Evolutionary conservation across 805 yeast species (phyloP), one percentile per base, ranked within the genome.

Genomic region (Myxozyma lipomycoides): DNA sequence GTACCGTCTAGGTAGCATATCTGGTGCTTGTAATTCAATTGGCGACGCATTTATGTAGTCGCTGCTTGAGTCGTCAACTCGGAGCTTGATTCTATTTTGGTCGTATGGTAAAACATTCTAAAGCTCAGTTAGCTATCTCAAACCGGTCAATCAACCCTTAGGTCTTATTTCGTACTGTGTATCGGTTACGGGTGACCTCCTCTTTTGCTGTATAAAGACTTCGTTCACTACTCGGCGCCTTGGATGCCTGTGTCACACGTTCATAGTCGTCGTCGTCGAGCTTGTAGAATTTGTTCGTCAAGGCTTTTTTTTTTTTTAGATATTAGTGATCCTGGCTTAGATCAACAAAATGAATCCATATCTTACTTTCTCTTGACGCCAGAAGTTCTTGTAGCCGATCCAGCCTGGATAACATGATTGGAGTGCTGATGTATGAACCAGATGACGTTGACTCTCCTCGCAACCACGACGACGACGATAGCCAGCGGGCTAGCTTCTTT

Each of bases 1-100:
- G 49, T 64, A 72, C 9, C 49, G 43, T 23, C 61, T 61, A 18
- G 60, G 63, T 59, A 18, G 35, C 26, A 28, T 5, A 22, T 52
- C 51, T 10, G 57, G 59, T 5, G 65, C 59, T 62, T 73, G 60
- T 66, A 73, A 60, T 62, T 74, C 62, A 59, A 86, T 67, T 68
- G 86, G 84, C 22, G 90, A 86, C 0, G 98, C 98, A 68, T 90
- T 90, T 61, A 90, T 87, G 66, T 90, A 90, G 64, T 83, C 86
- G 51, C 66, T 63, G 1, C 22, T 36, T 22, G 37, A 23, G 6
- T 30, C 32, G 10, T 24, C 21, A 26, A 64, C 61, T 48, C 64
- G 64, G 35, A 85, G 68, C 52, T 75, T 77, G 6, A 86, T 90
- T 52, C 93, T 70, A 1, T 88, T 76, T 58, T 83, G 85, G 62